Base-by-base conservation (phyloP, 83 land plant species). In the Picea abies region DNA sequence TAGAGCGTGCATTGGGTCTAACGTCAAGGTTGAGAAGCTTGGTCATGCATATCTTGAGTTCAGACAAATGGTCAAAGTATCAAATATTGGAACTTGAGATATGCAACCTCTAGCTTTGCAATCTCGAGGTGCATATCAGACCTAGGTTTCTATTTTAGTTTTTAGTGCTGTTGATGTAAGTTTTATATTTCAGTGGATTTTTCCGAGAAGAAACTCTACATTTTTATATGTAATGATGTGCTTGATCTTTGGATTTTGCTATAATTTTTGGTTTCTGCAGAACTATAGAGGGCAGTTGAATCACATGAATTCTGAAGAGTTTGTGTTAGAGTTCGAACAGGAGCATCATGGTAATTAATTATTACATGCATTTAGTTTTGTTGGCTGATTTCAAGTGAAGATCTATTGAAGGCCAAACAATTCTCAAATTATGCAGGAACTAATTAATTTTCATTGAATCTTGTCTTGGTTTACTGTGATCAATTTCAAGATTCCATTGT, bases 321-420 rank as follows among this genome's bases (percentile, higher is more conserved):
- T 88, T 84, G 84, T 89, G 25, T 83, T 84, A 29, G 84, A 84
- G 56, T 89, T 89, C 82, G 90, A 89, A 67, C 82, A 86, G 56
- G 90, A 89, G 81, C 90, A 86, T 79, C 70, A 82, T 29, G 90
- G 90, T 89, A 81, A 44, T 12, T 35, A 39, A 77, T 17, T 47
- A 82, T 26, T 82, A 49, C 49, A 44, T 19, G 7, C 22, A n/a
- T 37, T 44, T 14, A 44, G 15, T 73, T 63, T 25, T 81, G 47
- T 5, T 47, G 32, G 52, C 22, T 25, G 25, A 26, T 63, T 35
- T 41, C 23, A 26, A 63, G 82, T 22, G 39, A 37, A 29, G 41
- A 26, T 63, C 35, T 9, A 37, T 76, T 29, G 16, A 69, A 70
- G 32, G 47, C n/a, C 75, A 37, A 70, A 70, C 47, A 70, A 37